phyloP scores from a whole-genome alignment of 1,139 yeast species.

The Blastobotrys arbuscula region DNA sequence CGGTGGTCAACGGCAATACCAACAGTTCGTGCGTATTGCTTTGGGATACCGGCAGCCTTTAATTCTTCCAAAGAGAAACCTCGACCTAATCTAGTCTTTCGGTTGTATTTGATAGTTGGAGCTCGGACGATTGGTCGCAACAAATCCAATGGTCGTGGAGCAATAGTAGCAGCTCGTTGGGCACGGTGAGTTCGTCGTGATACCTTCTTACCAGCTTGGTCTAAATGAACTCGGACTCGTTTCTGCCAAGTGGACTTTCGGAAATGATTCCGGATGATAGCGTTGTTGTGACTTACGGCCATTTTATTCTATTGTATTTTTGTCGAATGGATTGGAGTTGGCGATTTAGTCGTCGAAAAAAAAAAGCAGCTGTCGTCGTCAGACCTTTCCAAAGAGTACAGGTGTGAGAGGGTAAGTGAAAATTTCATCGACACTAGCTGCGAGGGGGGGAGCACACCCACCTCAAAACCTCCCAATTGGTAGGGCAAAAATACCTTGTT shows the following conservation, averaged over 20 bases:
- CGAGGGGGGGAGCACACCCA: too few relatives aligned
- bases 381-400: not conserved
- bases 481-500: too few relatives aligned
- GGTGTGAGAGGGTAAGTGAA: not conserved
- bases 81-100: constrained; percentile 99
- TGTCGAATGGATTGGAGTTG: not conserved
- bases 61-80: constrained; percentile 98
- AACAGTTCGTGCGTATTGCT: constrained; percentile 95
- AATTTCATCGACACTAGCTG: too few relatives aligned
- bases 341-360: not conserved
- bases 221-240: constrained; percentile 98
- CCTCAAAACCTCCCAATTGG: too few relatives aligned
- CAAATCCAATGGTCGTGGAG: constrained; percentile 96
- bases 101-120: constrained; percentile 98
- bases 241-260: constrained; percentile 95
- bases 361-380: not conserved
- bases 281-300: constrained; percentile 96
- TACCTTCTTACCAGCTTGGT: constrained; percentile 99
- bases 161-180: constrained; percentile 88
- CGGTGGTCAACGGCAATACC: constrained; percentile 99
- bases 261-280: constrained; percentile 68
- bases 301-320: constrained; percentile 18
- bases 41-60: constrained; percentile 94
- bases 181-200: constrained; percentile 95
- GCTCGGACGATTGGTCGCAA: constrained; percentile 98